Base-by-base conservation (phyloP, 1,284 basidiomycete genomes). In the Tremellales sp. region DNA sequence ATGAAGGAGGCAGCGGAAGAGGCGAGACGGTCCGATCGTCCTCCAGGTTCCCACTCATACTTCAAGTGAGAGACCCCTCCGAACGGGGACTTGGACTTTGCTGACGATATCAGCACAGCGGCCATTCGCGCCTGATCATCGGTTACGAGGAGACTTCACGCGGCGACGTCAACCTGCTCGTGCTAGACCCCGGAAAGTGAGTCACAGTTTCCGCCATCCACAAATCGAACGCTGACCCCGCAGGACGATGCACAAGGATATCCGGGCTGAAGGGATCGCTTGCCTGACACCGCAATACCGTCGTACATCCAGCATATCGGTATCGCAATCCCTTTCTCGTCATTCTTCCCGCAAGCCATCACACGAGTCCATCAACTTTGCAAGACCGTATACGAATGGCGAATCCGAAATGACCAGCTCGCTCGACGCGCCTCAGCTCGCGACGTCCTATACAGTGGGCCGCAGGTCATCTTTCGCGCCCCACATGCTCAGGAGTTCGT, bases 61-160 rank as follows among this genome's bases (percentile, higher is more conserved):
- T 93, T 40, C 76, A 78, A 57, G 75, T 75, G 43, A 43, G 21
- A 11, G n/a, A 48, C 2, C 12, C 8, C 36, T 19, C 13, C 21
- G 6, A 45, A 31, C 19, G 13, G 27, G 37, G 12, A 5, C 15
- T 22, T 33, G 15, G 25, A 26, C 25, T 15, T 21, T n/a, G 39
- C 43, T 51, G 21, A 40, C 15, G 2, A n/a, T 10, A 7, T 17
- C 83, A 92, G 76, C 83, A 88, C 60, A 67, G 79, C 3, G 87
- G 89, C 0, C 89, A 93, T 73, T 92, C 89, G 13, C 75, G 86
- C n/a, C 85, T 84, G 1, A 82, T 93, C 13, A 78, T 92, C 2
- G 89, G 89, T 1, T 90, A 85, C 60, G 87, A 92, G 65, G 71
- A 83, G 33, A 77, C 74, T 25, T 79, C 78, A 54, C 76, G 76